These are phyloP conservation scores for Diaporthe helianthi DNA, from an alignment of 2,329 filamentous ascomycete species.

Conservation along the genomic window DNA sequence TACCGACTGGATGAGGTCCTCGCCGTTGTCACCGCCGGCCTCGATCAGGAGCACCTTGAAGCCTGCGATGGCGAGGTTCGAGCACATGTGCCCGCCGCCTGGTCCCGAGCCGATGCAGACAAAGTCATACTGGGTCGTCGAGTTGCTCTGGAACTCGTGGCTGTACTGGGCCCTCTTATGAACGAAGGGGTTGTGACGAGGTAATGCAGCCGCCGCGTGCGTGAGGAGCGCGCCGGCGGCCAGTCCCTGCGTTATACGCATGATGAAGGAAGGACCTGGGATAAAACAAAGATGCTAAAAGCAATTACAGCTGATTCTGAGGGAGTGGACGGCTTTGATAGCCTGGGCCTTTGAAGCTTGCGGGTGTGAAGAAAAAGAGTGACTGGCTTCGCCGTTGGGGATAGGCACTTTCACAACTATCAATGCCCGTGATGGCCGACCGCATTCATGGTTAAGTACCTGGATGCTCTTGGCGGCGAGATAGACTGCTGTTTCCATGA, in stretches of 20 bases:
- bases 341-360: slow-evolving; percentile 9
- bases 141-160: slow-evolving; percentile 15
- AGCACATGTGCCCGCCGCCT: slow-evolving; percentile 57
- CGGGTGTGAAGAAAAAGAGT: slow-evolving; percentile 6
- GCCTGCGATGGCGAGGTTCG: slow-evolving; percentile 56
- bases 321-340: slow-evolving; percentile 17
- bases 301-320: neutral
- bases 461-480: neutral
- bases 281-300: neutral
- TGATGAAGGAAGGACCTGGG: slow-evolving; percentile 4
- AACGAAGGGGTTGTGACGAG: slow-evolving; percentile 16
- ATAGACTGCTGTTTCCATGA: neutral
- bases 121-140: slow-evolving; percentile 52
- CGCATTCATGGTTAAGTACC: slow-evolving; percentile 15
- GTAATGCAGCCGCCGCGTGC: neutral
- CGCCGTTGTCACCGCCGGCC: slow-evolving; percentile 59
- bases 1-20: slow-evolving; percentile 39
- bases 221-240: neutral
- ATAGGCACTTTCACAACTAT: neutral
- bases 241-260: slow-evolving; percentile 14
- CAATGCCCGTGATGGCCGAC: slow-evolving; percentile 6
- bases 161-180: slow-evolving; percentile 16
- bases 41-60: slow-evolving; percentile 61
- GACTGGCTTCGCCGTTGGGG: slow-evolving; percentile 15
- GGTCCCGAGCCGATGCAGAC: slow-evolving; percentile 60